Evolutionary conservation across 345 rosid genomes (phyloP).

Genomic region (Microthlaspi erraticum): DNA sequence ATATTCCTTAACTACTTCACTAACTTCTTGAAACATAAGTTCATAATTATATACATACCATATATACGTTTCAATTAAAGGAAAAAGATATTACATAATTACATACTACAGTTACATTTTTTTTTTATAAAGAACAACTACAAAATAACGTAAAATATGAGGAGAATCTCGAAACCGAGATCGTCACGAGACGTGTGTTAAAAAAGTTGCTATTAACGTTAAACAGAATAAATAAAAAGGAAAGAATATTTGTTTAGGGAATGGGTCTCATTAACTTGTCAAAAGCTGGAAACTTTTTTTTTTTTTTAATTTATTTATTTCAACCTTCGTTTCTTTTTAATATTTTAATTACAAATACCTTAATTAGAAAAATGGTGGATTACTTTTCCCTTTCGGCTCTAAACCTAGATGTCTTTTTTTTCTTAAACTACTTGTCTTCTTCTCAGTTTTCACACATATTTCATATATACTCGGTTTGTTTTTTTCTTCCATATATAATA

Average conservation of each 20-base stretch:
- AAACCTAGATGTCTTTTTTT: constrained; percentile 30
- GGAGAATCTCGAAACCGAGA: constrained; percentile 39
- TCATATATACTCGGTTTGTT: not conserved
- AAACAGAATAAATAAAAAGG: constrained; percentile 16
- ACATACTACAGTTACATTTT: too few species aligned
- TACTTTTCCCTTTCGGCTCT: constrained; percentile 37
- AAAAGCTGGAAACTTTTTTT: constrained; percentile 8
- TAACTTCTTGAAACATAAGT: not conserved
- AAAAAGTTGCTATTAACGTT: constrained; percentile 28
- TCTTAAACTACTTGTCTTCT: constrained; percentile 23
- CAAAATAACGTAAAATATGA: constrained; percentile 25
- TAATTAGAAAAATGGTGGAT: constrained; percentile 4
- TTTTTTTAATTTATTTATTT: constrained; percentile 19
- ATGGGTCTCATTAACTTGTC: constrained; percentile 1
- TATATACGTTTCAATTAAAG: too few species aligned
- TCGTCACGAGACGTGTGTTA: constrained; percentile 40
- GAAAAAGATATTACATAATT: too few species aligned
- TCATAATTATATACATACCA: too few species aligned
- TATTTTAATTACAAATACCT: not conserved
- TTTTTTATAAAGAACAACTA: too few species aligned
- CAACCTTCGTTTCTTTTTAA: constrained; percentile 9
- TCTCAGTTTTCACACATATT: constrained; percentile 13
- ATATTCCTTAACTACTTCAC: not conserved
- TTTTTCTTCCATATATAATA: not conserved
- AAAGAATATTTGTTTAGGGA: constrained; percentile 21